Percentiles rank a stretch among this genome's conserved stretches.
These are phyloP conservation scores for Aspergillus luchuensis DNA, from an alignment of 2,329 filamentous ascomycete species.

Conservation along the genomic window DNA sequence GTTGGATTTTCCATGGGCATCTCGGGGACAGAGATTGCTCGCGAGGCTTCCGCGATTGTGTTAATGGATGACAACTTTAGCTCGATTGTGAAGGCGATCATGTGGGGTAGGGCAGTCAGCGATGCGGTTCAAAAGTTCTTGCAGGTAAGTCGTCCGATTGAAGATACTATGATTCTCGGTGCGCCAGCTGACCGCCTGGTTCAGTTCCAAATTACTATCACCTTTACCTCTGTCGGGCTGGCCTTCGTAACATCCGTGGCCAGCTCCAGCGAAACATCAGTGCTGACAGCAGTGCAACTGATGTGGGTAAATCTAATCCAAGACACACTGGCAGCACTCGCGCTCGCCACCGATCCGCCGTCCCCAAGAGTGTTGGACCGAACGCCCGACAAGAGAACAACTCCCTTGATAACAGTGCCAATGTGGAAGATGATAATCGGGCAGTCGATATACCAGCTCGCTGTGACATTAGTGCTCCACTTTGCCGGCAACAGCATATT, in stretches of 20 bases:
- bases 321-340: conserved; percentile 66
- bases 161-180: no score
- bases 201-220: conserved; percentile 61
- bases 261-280: conserved; percentile 55
- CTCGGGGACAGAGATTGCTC: conserved; percentile 61
- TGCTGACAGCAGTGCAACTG: conserved; percentile 65
- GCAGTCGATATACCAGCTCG: conserved; percentile 42
- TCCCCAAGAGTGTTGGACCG: conserved; percentile 58
- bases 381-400: conserved; percentile 43
- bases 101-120: conserved; percentile 62
- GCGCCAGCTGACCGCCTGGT: background rate
- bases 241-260: conserved; percentile 64
- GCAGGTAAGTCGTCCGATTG: conserved; percentile 35
- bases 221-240: conserved; percentile 65
- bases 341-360: conserved; percentile 63
- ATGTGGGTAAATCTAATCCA: conserved; percentile 70
- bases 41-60: conserved; percentile 62
- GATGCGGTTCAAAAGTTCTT: conserved; percentile 63
- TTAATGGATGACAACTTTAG: conserved; percentile 55
- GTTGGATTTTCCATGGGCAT: conserved; percentile 65
- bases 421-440: conserved; percentile 48
- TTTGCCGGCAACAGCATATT: conserved; percentile 63
- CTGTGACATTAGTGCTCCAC: conserved; percentile 45
- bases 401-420: conserved; percentile 45
- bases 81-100: conserved; percentile 62